Evolutionary conservation across 2,329 filamentous ascomycete species (phyloP), one percentile per base, ranked within the genome.

Genomic region (Trichothecium sympodiale): DNA sequence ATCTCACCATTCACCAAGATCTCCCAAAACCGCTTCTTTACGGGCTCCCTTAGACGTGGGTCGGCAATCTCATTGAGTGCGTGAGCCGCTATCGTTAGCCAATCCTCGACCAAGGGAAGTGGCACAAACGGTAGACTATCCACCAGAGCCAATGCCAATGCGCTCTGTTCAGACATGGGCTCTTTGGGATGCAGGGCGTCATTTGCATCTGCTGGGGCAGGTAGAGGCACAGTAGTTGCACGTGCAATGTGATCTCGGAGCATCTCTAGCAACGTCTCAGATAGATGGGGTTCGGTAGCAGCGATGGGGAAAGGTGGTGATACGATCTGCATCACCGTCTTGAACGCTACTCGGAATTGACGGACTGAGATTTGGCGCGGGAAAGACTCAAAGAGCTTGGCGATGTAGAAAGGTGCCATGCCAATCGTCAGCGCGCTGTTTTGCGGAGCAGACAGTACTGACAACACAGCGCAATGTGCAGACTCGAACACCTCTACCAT

Each of bases 321-420:
- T 9, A 86, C 77, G 40, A 93, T 80, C 47, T 82, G 80, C 55
- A 94, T 75, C 31, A 94, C 65, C 2, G 85, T 89, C 53, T 81
- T 84, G 65, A 94, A 88, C 9, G 87, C 88, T 8, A 94, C 67
- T 20, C 87, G 75, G 63, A 95, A 94, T 54, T 95, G 88, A 13
- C 87, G 77, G 1, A 83, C 70, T 0, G 84, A 88, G 15, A 94
- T 75, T 39, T 80, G 81, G 2, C 66, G 54, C 0, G 88, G 87
- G 55, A 94, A 94, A 1, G 85, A 79, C 15, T 72, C 67, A 50
- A 94, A 83, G 0, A 94, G 68, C 12, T 80, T 77, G 46, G 88
- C 80, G 43, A 93, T 77, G 57, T 95, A 94, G 50, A 84, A 84
- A 0, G 86, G 84, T 2, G 88, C 69, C 36, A 91, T 73, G 43